phyloP scores from a whole-genome alignment of 2,329 filamentous ascomycete species.

The Botryotinia calthae region DNA sequence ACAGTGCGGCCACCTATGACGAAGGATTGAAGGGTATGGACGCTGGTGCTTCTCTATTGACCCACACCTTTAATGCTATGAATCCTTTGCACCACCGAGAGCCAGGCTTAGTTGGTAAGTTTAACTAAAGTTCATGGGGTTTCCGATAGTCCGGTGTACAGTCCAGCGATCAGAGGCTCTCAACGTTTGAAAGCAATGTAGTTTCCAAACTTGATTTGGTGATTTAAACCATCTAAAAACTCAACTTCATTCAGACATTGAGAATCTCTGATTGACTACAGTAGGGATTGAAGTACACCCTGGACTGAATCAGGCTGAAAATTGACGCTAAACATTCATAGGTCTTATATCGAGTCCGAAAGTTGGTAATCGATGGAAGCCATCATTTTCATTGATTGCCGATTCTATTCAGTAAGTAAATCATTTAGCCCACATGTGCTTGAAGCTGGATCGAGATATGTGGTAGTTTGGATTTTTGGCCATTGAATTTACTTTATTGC shows the following conservation, averaged over 20 bases:
- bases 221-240: background rate
- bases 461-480: too few relatives aligned
- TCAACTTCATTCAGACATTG: background rate
- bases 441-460: background rate
- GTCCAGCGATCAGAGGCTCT: background rate
- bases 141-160: background rate
- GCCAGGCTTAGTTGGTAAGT: conserved; percentile 48
- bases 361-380: background rate
- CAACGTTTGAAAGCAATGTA: background rate
- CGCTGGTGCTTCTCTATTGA: conserved; percentile 51
- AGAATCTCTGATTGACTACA: background rate
- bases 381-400: conserved; percentile 53
- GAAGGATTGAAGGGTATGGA: conserved; percentile 46
- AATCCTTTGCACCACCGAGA: conserved; percentile 48
- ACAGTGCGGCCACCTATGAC: conserved; percentile 49
- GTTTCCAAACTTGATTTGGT: background rate
- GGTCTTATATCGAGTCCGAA: conserved; percentile 37
- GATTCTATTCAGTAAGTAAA: conserved; percentile 47
- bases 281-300: background rate
- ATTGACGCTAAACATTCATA: conserved; percentile 8
- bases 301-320: background rate
- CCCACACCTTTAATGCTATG: conserved; percentile 57
- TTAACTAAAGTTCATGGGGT: background rate
- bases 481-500: too few relatives aligned
- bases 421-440: background rate